These are phyloP conservation scores for Pseudogymnoascus sp. DNA, from an alignment of 2,329 filamentous ascomycete genomes.

Conservation along the genomic window DNA sequence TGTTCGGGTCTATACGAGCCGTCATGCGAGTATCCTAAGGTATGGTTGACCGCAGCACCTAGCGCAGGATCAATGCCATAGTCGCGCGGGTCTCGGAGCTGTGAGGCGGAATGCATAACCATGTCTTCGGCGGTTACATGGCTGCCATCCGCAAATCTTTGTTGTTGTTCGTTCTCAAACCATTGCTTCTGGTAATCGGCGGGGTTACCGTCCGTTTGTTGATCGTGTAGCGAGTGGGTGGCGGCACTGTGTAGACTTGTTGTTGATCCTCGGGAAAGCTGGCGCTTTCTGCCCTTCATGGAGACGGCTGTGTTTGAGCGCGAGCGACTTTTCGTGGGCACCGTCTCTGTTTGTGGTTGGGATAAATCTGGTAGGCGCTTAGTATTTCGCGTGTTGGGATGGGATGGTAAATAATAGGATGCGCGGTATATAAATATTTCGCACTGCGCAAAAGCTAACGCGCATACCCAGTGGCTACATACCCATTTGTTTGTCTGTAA, in stretches of 20 bases:
- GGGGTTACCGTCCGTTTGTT: conserved; percentile 21
- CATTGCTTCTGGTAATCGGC: conserved; percentile 26
- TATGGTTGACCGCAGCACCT: conserved; percentile 37
- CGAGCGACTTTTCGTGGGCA: conserved; percentile 33
- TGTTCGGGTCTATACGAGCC: conserved; percentile 28
- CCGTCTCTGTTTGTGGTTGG: conserved; percentile 26
- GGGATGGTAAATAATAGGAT: conserved; percentile 5
- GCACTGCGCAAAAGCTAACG: conserved; percentile 3
- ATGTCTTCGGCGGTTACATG: conserved; percentile 50
- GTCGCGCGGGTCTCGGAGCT: conserved; percentile 43
- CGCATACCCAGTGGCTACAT: not conserved
- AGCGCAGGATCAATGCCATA: conserved; percentile 44
- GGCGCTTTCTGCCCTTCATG: conserved; percentile 33
- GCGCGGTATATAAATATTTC: conserved; percentile 3
- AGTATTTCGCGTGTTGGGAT: not conserved
- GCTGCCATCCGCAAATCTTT: conserved; percentile 22
- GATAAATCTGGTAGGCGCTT: conserved; percentile 18
- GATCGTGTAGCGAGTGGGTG: conserved; percentile 24
- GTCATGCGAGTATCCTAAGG: conserved; percentile 38
- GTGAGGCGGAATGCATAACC: conserved; percentile 49
- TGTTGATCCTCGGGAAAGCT: conserved; percentile 39
- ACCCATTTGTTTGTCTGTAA: conserved; percentile 5
- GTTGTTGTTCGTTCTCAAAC: conserved; percentile 26
- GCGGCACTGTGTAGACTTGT: conserved; percentile 35
- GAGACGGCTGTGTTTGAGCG: conserved; percentile 38